Conservation (phyloP, 2,329 filamentous ascomycete species). For the Trichoderma asperellum region DNA sequence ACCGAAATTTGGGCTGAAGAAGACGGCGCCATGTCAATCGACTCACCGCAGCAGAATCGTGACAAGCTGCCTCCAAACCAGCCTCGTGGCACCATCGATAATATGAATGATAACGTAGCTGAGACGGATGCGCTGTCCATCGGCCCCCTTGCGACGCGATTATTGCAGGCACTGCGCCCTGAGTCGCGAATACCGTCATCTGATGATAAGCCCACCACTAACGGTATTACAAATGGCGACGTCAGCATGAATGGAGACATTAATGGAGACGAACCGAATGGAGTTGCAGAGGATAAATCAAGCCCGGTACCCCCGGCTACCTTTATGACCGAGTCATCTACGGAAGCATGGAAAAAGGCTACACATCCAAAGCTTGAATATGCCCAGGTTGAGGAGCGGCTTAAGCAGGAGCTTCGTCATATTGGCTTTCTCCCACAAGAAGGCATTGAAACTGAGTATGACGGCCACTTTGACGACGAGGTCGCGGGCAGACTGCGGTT, state of each 20-base stretch:
- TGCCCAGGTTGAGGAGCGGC: constrained; percentile 82
- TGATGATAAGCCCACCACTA: constrained; percentile 61
- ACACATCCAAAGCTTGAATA: constrained; percentile 80
- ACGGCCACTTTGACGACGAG: constrained; percentile 90
- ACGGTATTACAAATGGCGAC: constrained; percentile 59
- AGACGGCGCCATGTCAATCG: constrained; percentile 77
- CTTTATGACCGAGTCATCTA: constrained; percentile 75
- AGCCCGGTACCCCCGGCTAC: constrained; percentile 67
- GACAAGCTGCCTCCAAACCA: constrained; percentile 79
- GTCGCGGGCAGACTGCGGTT: constrained; percentile 86
- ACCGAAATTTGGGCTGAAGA: constrained; percentile 93
- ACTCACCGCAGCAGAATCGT: constrained; percentile 62
- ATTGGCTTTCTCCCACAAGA: constrained; percentile 82
- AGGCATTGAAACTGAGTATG: constrained; percentile 71
- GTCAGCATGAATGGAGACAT: constrained; percentile 57
- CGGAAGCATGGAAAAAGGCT: constrained; percentile 78
- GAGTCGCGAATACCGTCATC: constrained; percentile 62
- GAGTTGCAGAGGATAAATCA: constrained; percentile 44
- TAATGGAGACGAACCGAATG: constrained; percentile 44
- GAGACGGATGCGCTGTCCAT: constrained; percentile 89
- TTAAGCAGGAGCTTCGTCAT: constrained; percentile 87
- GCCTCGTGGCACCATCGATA: constrained; percentile 81
- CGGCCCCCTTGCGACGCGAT: constrained; percentile 79
- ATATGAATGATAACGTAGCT: constrained; percentile 81
- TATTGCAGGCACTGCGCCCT: constrained; percentile 80